A percentile compares a stretch with the other conserved stretches of the same genome.
Evolutionary conservation across 225 moss, liverwort and hornwort genomes (phyloP).

Genomic region (Marchantia polymorpha): DNA sequence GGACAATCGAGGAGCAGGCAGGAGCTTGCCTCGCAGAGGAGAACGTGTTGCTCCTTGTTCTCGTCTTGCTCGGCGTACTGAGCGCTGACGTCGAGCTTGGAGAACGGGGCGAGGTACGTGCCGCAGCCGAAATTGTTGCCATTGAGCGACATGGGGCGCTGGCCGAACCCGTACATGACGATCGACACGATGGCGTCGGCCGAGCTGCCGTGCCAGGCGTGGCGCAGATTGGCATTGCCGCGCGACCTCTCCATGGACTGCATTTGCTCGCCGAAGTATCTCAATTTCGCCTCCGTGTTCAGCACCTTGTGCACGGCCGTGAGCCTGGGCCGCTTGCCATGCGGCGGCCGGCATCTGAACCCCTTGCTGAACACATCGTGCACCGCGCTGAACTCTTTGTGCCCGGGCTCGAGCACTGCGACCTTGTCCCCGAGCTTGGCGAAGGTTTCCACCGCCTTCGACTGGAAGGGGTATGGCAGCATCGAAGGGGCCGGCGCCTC

Average conservation of each 20-base stretch:
- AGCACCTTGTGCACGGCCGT: conserved; percentile 29
- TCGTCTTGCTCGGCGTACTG: conserved; percentile 14
- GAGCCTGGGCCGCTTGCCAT: conserved; percentile 11
- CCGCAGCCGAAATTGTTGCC: conserved; percentile 25
- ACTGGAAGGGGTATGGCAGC: background rate
- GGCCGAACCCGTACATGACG: conserved; percentile 30
- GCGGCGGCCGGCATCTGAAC: background rate
- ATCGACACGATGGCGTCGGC: conserved; percentile 28
- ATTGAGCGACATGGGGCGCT: conserved; percentile 19
- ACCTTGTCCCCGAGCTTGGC: conserved; percentile 22
- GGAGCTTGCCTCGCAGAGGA: conserved; percentile 30
- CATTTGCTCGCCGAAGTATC: conserved; percentile 22
- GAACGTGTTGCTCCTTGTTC: conserved; percentile 27
- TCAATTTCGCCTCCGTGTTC: conserved; percentile 20
- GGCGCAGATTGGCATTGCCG: conserved; percentile 26
- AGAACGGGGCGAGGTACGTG: conserved; percentile 21
- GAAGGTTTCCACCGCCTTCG: conserved; percentile 19
- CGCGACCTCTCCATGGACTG: conserved; percentile 15
- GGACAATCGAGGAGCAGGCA: too few relatives aligned
- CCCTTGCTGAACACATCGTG: conserved; percentile 20
- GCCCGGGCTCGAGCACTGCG: conserved; percentile 12
- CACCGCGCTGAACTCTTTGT: conserved; percentile 18
- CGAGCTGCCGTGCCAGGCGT: conserved; percentile 30
- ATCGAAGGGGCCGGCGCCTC: background rate
- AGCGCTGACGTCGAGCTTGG: conserved; percentile 15